Base-by-base conservation (phyloP, 257 asterid genomes). In the Salvia rosmarinus region DNA sequence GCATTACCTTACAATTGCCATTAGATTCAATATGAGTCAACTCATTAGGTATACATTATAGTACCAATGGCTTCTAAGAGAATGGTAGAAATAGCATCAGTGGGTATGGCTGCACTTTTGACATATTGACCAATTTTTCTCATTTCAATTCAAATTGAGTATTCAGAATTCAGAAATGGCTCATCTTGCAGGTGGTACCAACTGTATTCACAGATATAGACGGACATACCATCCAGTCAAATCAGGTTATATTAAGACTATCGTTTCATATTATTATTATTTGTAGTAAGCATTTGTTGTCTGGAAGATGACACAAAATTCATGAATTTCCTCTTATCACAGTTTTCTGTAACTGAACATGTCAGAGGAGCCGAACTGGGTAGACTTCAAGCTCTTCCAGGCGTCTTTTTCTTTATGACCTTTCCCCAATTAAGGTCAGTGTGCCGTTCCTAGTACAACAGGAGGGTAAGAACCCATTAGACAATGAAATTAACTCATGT, bases 331-430 rank as follows among this genome's bases (percentile, higher is more conserved):
- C 62, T 56, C 54, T n/a, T 69, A 10, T 68, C 82, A 83, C 89
- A 95, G 99, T 94, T 94, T 85, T 94, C 99, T 64, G 98, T 94
- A 21, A 94, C 99, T 7, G 99, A 94, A 79, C 96, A 94, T 78
- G 89, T 82, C 44, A 81, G 78, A 83, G 99, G 99, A 67, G 75
- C 88, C 30, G 98, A 82, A 1, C 64, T 85, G 46, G 96, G 95
- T 35, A 84, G 58, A 54, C 89, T 84, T 67, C 96, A 83, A 78
- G 51, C 95, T 43, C 83, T 91, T 78, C 99, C 96, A 20, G 99
- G 99, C 63, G 98, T 85, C 67, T 95, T 91, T 83, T 88, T 91
- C 87, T 85, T 64, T 95, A 95, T 72, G 98, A 95, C 68, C 97
- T 91, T 70, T 95, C 99, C 30, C 98, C 98, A 63, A 95, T 95